Evolutionary conservation across 345 rosid species (phyloP), one percentile per base, ranked within the genome.

Genomic region (Arabidopsis suecica): DNA sequence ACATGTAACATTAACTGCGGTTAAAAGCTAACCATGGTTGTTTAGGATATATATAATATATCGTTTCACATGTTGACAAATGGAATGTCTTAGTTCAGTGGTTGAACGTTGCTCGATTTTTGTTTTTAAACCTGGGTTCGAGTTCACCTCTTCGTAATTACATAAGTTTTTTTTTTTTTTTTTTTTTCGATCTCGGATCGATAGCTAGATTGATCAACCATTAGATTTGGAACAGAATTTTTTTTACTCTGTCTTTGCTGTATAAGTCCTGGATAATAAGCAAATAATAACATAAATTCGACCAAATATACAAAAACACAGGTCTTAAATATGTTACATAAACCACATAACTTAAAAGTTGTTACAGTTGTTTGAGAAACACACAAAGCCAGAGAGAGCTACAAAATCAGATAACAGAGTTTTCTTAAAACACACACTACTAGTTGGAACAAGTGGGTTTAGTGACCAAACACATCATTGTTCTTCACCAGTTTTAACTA

Each of bases 401-500:
- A 5, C 48, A 54, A 55, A 53, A 69, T 11, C 42, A 69, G 4
- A 63, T 13, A 33, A 54, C 2, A 34, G 54, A 69, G 53, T 44
- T 34, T 55, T 8, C 3, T 13, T 41, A 16, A 40, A n/a, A 38
- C 49, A 50, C 5, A 45, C 68, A 14, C 14, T 14, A 70, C 42
- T 28, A 40, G 28, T 47, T 41, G 25, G 48, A 69, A 69, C 75
- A 76, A 76, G 49, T 61, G 51, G 70, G 70, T 54, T 42, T 38
- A 57, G 74, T 53, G 32, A 48, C 49, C 33, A 48, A 40, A 63
- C 62, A 62, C 75, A 77, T 57, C n/a, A 38, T 38, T 77, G 67
- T 77, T 77, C 66, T 69, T 62, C 44, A 68, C 79, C 25, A 51
- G 61, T 22, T 44, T 33, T 41, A 45, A 62, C 80, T 54, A 53